Conservation (phyloP, 1,284 basidiomycete genomes). For the Farysia itapuensis region DNA sequence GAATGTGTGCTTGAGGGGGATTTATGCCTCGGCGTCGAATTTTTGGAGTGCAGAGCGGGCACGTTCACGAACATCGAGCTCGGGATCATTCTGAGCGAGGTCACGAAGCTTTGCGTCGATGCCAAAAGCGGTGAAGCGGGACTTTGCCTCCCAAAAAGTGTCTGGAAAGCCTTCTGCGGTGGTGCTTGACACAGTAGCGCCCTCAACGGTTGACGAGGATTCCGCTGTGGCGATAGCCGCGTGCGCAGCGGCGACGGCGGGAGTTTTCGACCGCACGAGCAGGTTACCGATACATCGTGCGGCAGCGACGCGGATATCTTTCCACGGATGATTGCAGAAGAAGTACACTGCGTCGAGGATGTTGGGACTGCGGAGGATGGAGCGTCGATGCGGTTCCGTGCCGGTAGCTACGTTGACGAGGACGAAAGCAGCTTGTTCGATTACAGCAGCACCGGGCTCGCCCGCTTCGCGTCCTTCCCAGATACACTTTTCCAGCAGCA, state of each 20-base stretch:
- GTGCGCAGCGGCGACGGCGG: background rate
- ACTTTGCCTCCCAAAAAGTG: slow-evolving; percentile 14
- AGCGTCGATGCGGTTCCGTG: slow-evolving; percentile 21
- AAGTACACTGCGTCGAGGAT: slow-evolving; percentile 44
- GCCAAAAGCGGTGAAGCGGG: slow-evolving; percentile 16
- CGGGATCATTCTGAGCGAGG: slow-evolving; percentile 20
- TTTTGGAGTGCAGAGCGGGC: slow-evolving; percentile 25
- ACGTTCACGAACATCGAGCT: slow-evolving; percentile 33
- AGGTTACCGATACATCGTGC: slow-evolving; percentile 30
- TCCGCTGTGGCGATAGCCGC: background rate
- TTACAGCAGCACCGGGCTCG: slow-evolving; percentile 24
- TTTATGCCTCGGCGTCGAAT: no score
- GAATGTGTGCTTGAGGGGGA: no score
- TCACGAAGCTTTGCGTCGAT: slow-evolving; percentile 22
- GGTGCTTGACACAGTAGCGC: no score
- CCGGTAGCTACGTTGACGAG: slow-evolving; percentile 55
- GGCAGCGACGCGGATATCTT: slow-evolving; percentile 27
- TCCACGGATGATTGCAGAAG: slow-evolving; percentile 41
- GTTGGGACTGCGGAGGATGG: slow-evolving; percentile 37
- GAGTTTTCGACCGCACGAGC: slow-evolving; percentile 5
- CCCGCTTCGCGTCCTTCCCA: slow-evolving; percentile 31
- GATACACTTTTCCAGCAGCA: slow-evolving; percentile 41
- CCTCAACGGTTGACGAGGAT: background rate
- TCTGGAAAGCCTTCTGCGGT: slow-evolving; percentile 1
- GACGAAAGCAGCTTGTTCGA: slow-evolving; percentile 48